A percentile compares a stretch with the other conserved stretches of the same genome.
phyloP scores from a whole-genome alignment of 768 basidiomycete genomes.

The Trametes meyenii region DNA sequence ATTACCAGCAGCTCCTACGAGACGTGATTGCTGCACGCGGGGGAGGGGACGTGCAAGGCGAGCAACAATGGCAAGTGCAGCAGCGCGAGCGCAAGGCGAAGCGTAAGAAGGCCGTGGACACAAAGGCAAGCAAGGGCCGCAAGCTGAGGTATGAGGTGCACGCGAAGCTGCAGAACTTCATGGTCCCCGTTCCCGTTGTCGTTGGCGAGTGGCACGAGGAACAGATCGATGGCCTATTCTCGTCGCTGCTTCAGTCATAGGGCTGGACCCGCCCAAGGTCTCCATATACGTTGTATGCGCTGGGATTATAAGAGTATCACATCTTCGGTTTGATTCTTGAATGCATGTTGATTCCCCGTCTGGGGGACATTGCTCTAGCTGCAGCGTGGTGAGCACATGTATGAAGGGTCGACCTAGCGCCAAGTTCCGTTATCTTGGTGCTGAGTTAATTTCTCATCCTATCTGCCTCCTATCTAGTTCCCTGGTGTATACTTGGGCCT shows the following conservation, averaged over 20 bases:
- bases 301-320: too few relatives aligned
- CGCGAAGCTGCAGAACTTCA: slow-evolving; percentile 96
- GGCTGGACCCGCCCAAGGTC: background rate
- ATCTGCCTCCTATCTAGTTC: too few relatives aligned
- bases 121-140: slow-evolving; percentile 93
- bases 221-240: slow-evolving; percentile 94
- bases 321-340: too few relatives aligned
- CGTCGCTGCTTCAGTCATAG: slow-evolving; percentile 64
- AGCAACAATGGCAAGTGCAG: slow-evolving; percentile 62
- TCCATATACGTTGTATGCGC: too few relatives aligned
- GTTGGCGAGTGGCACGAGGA: slow-evolving; percentile 88
- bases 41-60: slow-evolving; percentile 39
- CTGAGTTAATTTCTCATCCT: too few relatives aligned
- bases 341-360: too few relatives aligned
- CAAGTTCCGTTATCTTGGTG: too few relatives aligned
- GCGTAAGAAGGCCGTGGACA: slow-evolving; percentile 82
- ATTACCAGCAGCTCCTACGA: slow-evolving; percentile 89
- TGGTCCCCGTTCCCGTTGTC: slow-evolving; percentile 77
- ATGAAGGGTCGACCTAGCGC: too few relatives aligned
- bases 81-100: slow-evolving; percentile 75
- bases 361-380: too few relatives aligned
- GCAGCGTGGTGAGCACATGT: too few relatives aligned
- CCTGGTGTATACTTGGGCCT: too few relatives aligned
- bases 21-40: slow-evolving; percentile 83
- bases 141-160: slow-evolving; percentile 95